Percentiles rank a stretch among this genome's conserved stretches.
Conservation (phyloP, 2,329 filamentous ascomycete species). For the Cercospora beticola region DNA sequence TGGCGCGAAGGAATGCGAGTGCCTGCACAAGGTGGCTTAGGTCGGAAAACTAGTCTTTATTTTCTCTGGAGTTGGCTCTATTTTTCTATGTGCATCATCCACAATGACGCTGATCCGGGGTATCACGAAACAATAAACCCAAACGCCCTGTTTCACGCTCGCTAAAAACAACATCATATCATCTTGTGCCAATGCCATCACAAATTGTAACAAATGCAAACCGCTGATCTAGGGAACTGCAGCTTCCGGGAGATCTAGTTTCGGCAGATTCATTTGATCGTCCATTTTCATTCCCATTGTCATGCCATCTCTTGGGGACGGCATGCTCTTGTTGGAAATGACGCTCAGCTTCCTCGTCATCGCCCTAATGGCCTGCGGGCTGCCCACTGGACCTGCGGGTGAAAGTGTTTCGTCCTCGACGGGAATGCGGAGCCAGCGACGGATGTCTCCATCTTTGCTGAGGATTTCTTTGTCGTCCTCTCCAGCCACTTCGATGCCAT, state of each 20-base stretch:
- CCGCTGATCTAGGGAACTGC: constrained; percentile 9
- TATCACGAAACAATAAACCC: constrained; percentile 4
- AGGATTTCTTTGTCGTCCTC: constrained; percentile 43
- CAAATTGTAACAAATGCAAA: background rate
- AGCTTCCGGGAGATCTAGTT: constrained; percentile 16
- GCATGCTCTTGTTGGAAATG: constrained; percentile 23
- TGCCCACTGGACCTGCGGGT: constrained; percentile 14
- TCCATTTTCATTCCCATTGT: constrained; percentile 31
- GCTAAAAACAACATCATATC: background rate
- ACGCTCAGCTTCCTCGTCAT: constrained; percentile 29
- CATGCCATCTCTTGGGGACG: constrained; percentile 30
- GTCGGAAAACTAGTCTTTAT: background rate
- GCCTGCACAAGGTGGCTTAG: constrained; percentile 2
- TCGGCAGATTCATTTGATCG: constrained; percentile 20
- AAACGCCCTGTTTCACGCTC: background rate
- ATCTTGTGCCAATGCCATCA: background rate
- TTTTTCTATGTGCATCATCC: background rate
- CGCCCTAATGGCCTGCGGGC: constrained; percentile 19
- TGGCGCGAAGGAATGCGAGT: background rate
- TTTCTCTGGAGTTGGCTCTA: background rate
- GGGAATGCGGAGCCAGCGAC: constrained; percentile 32
- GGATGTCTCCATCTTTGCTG: constrained; percentile 25
- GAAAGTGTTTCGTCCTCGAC: constrained; percentile 25
- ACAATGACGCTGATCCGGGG: background rate
- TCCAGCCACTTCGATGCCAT: constrained; percentile 44